A percentile compares a stretch with the other conserved stretches of the same genome.
phyloP scores from a whole-genome alignment of 139 green algal species.

The Chlamydomonas sp. region DNA sequence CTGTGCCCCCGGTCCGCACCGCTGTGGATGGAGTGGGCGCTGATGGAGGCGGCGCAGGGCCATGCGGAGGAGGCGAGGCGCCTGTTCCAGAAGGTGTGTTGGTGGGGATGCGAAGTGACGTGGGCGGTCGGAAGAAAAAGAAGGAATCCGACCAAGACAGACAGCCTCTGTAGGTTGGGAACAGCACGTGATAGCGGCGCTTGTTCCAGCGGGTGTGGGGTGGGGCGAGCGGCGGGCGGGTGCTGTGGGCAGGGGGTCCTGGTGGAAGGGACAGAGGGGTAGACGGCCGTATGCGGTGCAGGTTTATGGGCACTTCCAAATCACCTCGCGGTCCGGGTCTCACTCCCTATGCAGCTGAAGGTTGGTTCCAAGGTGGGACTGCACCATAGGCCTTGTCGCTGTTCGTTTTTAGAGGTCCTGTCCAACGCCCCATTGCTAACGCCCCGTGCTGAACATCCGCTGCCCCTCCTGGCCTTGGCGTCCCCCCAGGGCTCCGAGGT shows the following conservation, averaged over 20 bases:
- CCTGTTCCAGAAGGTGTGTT: conserved; percentile 54
- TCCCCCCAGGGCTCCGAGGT: conserved; percentile 37
- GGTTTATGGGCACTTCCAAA: too few species aligned
- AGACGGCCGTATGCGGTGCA: too few species aligned
- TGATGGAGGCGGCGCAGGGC: conserved; percentile 67
- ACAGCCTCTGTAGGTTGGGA: not conserved
- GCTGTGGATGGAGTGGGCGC: conserved; percentile 82
- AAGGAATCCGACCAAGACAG: not conserved
- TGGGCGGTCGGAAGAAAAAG: not conserved
- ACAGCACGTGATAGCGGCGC: not conserved
- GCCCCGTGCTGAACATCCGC: not conserved
- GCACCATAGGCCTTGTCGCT: too few species aligned
- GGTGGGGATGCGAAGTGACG: not conserved
- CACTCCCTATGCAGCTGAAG: too few species aligned
- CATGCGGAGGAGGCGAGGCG: conserved; percentile 40
- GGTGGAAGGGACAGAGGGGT: too few species aligned
- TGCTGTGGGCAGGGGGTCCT: too few species aligned
- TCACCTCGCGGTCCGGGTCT: too few species aligned
- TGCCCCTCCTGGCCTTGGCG: not conserved
- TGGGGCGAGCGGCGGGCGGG: too few species aligned
- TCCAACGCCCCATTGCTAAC: not conserved
- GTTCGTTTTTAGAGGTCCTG: not conserved
- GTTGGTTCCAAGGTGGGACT: too few species aligned
- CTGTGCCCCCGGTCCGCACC: conserved; percentile 68
- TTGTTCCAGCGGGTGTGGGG: too few species aligned